Base-by-base conservation (phyloP, 495 filamentous ascomycete genomes). In the Hypoxylon lienhwacheense region DNA sequence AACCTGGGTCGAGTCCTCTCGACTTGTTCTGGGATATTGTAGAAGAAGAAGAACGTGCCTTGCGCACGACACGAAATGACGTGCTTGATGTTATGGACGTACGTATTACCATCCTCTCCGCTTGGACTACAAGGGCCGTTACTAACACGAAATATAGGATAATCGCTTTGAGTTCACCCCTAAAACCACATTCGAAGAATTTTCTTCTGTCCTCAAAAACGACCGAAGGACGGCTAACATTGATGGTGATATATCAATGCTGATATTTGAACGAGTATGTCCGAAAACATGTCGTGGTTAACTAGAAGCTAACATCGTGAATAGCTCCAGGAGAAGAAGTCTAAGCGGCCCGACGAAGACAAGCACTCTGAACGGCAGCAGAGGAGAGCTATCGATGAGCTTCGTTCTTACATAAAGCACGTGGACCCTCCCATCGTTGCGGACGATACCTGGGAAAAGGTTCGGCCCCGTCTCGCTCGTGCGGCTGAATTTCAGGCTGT, bases 21-120 rank as follows among this genome's bases (percentile, higher is more conserved):
- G 93, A 99, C 50, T 75, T 99, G 6, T 96, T 97, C 72, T 96
- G 95, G 92, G 95, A 99, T 70, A 79, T 91, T 40, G 81, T 97
- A 11, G 92, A 96, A 66, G 92, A 97, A 69, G 90, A 96, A 70
- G 91, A 97, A 54, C 81, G 86, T 40, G 83, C 85, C 14, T 73
- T 97, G 11, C 85, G 95, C 32, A 81, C 81, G 39, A 86, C 85
- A 37, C 81, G 91, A 22, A 95, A 95, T 67, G 83, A 91, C 64
- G 86, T 95, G 2, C 76, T 92, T 39, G 93, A 97, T 67, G 89
- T 95, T 40, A 78, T 97, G 55, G 91, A 95, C 75, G 90, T 93
- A 67, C 79, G 86, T 74, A 37, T 7, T 7, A 31, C 21, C 12
- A 20, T n/a, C 19, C 37, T 47, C 17, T 31, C 31, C 35, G n/a